Conservation (phyloP, 2,329 filamentous ascomycete genomes). For the Alternaria sp. region DNA sequence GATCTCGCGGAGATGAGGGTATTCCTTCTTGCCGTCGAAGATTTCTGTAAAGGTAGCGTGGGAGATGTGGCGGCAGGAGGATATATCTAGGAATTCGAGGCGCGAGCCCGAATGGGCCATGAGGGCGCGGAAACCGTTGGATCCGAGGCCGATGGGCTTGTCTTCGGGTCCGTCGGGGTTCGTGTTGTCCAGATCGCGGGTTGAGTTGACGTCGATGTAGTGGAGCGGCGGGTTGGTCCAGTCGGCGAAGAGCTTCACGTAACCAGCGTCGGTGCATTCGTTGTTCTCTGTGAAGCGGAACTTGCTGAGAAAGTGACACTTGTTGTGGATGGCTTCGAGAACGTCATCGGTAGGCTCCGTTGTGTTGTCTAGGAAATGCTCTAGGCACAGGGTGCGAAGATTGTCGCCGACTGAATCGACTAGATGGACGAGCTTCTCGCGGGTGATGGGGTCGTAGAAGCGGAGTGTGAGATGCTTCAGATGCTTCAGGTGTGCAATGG, state of each 20-base stretch:
- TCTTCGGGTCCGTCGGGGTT: slow-evolving; percentile 69
- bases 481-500: slow-evolving; percentile 66
- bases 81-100: slow-evolving; percentile 75
- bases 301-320: slow-evolving; percentile 73
- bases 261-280: slow-evolving; percentile 75
- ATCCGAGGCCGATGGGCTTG: slow-evolving; percentile 72
- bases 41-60: slow-evolving; percentile 74
- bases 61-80: slow-evolving; percentile 83
- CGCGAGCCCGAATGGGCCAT: slow-evolving; percentile 80
- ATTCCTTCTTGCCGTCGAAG: slow-evolving; percentile 67
- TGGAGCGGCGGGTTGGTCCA: slow-evolving; percentile 78
- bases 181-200: slow-evolving; percentile 75
- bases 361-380: slow-evolving; percentile 69
- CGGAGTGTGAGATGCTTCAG: slow-evolving; percentile 80
- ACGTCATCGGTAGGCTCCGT: slow-evolving; percentile 62
- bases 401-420: slow-evolving; percentile 67
- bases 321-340: slow-evolving; percentile 71
- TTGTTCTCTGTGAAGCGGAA: slow-evolving; percentile 82
- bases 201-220: slow-evolving; percentile 77
- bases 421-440: slow-evolving; percentile 66
- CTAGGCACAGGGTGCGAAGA: slow-evolving; percentile 80
- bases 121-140: slow-evolving; percentile 75
- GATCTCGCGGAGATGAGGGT: slow-evolving; percentile 72
- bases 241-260: slow-evolving; percentile 72
- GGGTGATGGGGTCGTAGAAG: slow-evolving; percentile 63